Evolutionary conservation across 1,284 basidiomycete genomes (phyloP).

Genomic region (Cryptococcus sp.): DNA sequence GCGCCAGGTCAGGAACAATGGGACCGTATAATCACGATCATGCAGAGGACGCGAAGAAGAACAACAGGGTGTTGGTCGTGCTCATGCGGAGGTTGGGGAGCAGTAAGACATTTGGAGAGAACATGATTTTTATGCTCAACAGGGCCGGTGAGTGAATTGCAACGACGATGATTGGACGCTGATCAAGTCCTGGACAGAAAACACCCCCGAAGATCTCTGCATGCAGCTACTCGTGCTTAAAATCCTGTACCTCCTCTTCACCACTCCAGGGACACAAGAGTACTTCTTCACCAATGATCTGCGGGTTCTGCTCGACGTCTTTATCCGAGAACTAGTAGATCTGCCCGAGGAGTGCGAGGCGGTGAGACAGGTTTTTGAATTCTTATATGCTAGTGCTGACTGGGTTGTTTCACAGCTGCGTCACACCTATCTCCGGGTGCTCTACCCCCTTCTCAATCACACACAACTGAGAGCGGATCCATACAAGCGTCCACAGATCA

Average conservation of each 20-base stretch:
- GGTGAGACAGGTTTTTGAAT: conserved; percentile 58
- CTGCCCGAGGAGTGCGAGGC: conserved; percentile 92
- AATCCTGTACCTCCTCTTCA: conserved; percentile 91
- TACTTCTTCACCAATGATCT: conserved; percentile 99
- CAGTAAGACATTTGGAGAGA: conserved; percentile 94
- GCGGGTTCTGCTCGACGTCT: conserved; percentile 93
- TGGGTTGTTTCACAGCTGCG: conserved; percentile 71
- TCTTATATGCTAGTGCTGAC: conserved; percentile 4
- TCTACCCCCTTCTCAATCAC: conserved; percentile 91
- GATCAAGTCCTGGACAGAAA: conserved; percentile 57
- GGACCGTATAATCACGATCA: conserved; percentile 24
- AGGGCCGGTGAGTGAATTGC: conserved; percentile 69
- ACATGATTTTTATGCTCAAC: conserved; percentile 98
- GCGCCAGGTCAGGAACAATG: conserved; percentile 27
- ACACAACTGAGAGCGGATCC: conserved; percentile 83
- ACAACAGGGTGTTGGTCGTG: conserved; percentile 79
- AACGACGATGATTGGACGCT: neutral
- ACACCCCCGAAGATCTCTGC: conserved; percentile 84
- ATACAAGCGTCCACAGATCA: conserved; percentile 91
- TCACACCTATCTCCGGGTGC: conserved; percentile 93
- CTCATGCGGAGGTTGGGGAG: conserved; percentile 78
- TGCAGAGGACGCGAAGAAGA: conserved; percentile 47
- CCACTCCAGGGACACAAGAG: conserved; percentile 87
- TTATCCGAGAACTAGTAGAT: conserved; percentile 86
- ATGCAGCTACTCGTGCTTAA: conserved; percentile 95